Percentiles rank a stretch among this genome's conserved stretches.
Evolutionary conservation across 2,329 filamentous ascomycete species (phyloP).

Genomic region (Pseudocercospora pini-densiflorae): DNA sequence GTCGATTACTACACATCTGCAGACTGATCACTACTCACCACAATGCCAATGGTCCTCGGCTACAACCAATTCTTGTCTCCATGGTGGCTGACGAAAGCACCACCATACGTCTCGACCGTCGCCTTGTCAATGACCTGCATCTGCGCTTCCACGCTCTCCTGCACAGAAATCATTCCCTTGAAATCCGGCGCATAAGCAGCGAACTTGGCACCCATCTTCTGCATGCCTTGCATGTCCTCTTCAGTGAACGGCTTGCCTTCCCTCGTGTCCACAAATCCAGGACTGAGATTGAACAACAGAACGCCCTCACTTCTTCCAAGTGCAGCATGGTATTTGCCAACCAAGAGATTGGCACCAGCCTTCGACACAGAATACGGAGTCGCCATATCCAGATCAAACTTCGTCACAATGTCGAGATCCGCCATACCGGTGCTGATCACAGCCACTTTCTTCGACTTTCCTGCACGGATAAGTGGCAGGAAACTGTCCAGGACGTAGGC

Average conservation of each 20-base stretch:
- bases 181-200: constrained; percentile 39
- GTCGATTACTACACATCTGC: constrained; percentile 33
- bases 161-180: constrained; percentile 32
- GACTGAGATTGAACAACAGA: constrained; percentile 34
- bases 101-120: constrained; percentile 53
- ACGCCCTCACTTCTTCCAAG: constrained; percentile 34
- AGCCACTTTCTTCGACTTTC: constrained; percentile 35
- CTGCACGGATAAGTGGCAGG: constrained; percentile 34
- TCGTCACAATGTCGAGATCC: constrained; percentile 33
- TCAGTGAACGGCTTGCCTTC: constrained; percentile 25
- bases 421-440: constrained; percentile 36
- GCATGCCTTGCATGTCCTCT: constrained; percentile 35
- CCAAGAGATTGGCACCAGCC: constrained; percentile 34
- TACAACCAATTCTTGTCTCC: constrained; percentile 51
- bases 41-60: neutral
- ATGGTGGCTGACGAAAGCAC: constrained; percentile 59
- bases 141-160: constrained; percentile 38
- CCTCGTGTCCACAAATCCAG: constrained; percentile 36
- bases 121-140: constrained; percentile 42
- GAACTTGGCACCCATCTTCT: constrained; percentile 41
- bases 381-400: constrained; percentile 25
- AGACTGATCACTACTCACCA: neutral
- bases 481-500: constrained; percentile 34
- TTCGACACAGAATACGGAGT: constrained; percentile 35
- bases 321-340: constrained; percentile 35